phyloP scores from a whole-genome alignment of 768 basidiomycete species.

The Postia placenta region DNA sequence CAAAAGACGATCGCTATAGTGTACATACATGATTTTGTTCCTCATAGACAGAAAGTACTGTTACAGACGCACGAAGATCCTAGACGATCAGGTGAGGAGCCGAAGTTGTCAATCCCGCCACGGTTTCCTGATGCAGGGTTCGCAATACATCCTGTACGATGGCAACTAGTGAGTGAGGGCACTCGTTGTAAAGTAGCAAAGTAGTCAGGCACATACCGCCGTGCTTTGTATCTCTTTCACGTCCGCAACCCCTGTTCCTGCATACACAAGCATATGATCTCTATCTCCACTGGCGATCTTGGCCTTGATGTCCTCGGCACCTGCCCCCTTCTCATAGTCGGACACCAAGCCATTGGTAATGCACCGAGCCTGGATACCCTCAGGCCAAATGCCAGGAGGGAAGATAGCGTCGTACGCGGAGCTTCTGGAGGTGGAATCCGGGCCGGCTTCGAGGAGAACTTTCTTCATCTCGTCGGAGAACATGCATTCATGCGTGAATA shows the following conservation, averaged over 20 bases:
- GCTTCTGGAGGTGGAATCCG: constrained; percentile 24
- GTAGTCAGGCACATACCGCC: neutral
- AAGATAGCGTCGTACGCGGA: constrained; percentile 28
- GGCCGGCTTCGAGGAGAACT: constrained; percentile 22
- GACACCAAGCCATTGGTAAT: constrained; percentile 51
- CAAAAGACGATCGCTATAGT: too few relatives aligned
- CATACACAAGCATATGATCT: neutral
- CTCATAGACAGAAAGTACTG: too few relatives aligned
- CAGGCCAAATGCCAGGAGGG: constrained; percentile 27
- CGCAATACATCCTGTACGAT: too few relatives aligned
- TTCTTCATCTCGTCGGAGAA: constrained; percentile 29
- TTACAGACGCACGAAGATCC: too few relatives aligned
- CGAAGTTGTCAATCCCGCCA: too few relatives aligned
- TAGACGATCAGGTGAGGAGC: too few relatives aligned
- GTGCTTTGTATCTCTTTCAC: neutral
- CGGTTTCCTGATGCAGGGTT: too few relatives aligned
- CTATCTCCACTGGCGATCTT: neutral
- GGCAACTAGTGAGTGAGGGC: too few relatives aligned
- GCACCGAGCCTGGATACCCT: constrained; percentile 39
- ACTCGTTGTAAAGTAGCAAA: too few relatives aligned
- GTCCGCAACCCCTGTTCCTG: neutral
- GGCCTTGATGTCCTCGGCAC: neutral
- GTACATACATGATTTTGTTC: too few relatives aligned
- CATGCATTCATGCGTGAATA: constrained; percentile 57
- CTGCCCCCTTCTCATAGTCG: constrained; percentile 45